Conservation (phyloP, 208 protist species). For the Trypanosoma scelopori region DNA sequence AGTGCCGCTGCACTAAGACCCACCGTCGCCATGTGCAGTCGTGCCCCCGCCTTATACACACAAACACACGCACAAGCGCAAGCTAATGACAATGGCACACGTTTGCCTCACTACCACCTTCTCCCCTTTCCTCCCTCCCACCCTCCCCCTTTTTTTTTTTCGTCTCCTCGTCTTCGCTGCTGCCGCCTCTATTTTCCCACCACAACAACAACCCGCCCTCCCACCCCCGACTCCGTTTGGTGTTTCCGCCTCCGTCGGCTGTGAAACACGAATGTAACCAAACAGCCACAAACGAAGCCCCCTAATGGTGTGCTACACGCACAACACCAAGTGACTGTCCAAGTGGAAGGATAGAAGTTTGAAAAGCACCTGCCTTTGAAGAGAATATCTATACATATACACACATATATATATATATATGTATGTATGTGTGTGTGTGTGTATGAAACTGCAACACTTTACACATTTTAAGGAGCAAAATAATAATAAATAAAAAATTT, state of each 20-base stretch:
- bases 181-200: not conserved
- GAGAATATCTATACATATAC: not conserved
- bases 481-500: too few species aligned
- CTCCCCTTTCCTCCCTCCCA: constrained; percentile 7
- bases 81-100: not conserved
- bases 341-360: too few species aligned
- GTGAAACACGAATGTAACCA: too few species aligned
- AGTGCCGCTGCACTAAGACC: constrained; percentile 46
- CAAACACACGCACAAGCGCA: not conserved
- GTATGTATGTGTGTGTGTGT: not conserved
- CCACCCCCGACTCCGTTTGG: too few species aligned
- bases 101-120: not conserved
- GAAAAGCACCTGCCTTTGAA: too few species aligned
- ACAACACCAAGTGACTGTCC: too few species aligned
- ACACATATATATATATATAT: not conserved
- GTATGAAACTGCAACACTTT: not conserved
- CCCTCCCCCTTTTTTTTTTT: constrained; percentile 13
- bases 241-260: not conserved
- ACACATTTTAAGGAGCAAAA: too few species aligned
- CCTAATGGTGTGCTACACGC: too few species aligned
- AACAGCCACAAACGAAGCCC: too few species aligned
- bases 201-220: too few species aligned
- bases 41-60: not conserved
- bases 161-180: not conserved
- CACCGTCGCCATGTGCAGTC: constrained; percentile 45